Evolutionary conservation across 2,329 filamentous ascomycete species (phyloP), one percentile per base, ranked within the genome.

Genomic region (Verticillium nubilum): DNA sequence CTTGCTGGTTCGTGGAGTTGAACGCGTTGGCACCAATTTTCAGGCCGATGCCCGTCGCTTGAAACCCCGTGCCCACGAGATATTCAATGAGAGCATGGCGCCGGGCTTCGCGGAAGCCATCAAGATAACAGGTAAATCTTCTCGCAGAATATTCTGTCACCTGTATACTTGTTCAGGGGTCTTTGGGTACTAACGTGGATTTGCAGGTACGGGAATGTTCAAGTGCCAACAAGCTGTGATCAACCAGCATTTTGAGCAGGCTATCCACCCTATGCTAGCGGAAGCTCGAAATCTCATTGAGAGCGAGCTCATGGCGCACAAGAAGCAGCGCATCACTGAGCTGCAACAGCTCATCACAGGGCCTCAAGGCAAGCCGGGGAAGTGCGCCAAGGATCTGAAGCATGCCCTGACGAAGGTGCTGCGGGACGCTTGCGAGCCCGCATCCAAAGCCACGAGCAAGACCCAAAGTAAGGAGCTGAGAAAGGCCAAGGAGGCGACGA

Each of bases 61-160:
- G 5, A 59, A 28, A 17, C 27, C 9, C 4, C 1, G 6, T 23
- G 9, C 57, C 23, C 12, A 42, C 10, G 10, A 2, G 6, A n/a
- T n/a, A 5, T 31, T 57, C 23, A 10, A n/a, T 3, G 5, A 23
- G 3, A 1, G 17, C 2, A 61, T 61, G 58, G 13, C 15, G 4
- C 54, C 58, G 6, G 58, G 58, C 25, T 61, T 59, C 19, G 47
- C 54, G 19, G 50, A 23, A 19, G 60, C 60, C 4, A 28, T 53
- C 4, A 19, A 10, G 1, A 29, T 57, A 23, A 52, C 15, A 10
- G 60, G 60, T 57, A 23, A 4, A 37, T 54, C 1, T 10, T 25
- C 15, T 42, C 15, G 42, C 4, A 31, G 9, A 31, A 13, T 31
- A 13, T 37, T 15, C 33, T 17, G 33, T 17, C n/a, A 17, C 33